Percentiles rank a stretch among this genome's conserved stretches.
phyloP scores from a whole-genome alignment of 164 flowering plant species.

The Annona squamosa region DNA sequence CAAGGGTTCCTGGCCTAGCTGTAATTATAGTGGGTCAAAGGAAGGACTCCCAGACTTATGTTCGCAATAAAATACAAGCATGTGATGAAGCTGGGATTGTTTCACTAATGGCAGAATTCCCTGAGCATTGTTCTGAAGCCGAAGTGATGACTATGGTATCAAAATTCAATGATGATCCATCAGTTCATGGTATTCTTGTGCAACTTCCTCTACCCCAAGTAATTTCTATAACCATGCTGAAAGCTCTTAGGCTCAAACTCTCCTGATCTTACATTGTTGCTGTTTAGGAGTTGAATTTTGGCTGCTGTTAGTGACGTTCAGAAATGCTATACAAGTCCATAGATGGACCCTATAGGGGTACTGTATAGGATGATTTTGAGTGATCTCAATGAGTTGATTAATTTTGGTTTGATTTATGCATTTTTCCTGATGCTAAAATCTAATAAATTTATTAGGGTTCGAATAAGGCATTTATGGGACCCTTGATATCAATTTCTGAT shows the following conservation, averaged over 20 bases:
- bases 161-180: slow-evolving; percentile 48
- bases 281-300: slow-evolving; percentile 1
- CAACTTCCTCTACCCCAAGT: slow-evolving; percentile 96
- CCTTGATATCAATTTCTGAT: too few relatives aligned
- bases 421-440: too few relatives aligned
- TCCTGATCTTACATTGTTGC: background rate
- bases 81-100: slow-evolving; percentile 79
- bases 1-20: slow-evolving; percentile 77
- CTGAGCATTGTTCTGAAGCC: slow-evolving; percentile 51
- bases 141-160: slow-evolving; percentile 46
- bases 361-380: background rate
- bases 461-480: too few relatives aligned
- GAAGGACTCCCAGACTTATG: slow-evolving; percentile 71
- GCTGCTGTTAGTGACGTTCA: background rate
- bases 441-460: too few relatives aligned
- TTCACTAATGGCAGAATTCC: slow-evolving; percentile 41
- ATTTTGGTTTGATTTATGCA: too few relatives aligned
- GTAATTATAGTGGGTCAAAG: slow-evolving; percentile 79
- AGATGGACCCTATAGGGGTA: background rate
- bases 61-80: slow-evolving; percentile 65
- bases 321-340: background rate
- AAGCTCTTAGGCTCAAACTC: slow-evolving; percentile 6
- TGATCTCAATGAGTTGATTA: too few relatives aligned
- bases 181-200: slow-evolving; percentile 85
- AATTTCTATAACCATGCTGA: slow-evolving; percentile 30